These are phyloP conservation scores for Trichosanthes cucumerina DNA, from an alignment of 306 rosid species.

Conservation along the genomic window DNA sequence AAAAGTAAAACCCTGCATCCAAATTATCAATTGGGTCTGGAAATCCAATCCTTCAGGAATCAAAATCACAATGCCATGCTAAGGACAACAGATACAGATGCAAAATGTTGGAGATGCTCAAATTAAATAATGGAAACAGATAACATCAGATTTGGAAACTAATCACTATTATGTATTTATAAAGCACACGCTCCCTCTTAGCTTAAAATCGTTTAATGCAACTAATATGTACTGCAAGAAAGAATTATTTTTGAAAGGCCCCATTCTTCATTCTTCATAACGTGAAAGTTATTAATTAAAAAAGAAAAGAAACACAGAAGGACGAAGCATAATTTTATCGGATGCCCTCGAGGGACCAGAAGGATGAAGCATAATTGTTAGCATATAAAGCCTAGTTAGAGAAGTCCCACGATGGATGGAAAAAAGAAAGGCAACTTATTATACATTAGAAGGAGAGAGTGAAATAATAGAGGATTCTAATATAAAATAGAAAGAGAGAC, in stretches of 20 bases:
- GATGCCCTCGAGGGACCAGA: too few relatives aligned
- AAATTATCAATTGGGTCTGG: background rate
- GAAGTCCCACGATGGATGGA: background rate
- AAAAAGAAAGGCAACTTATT: background rate
- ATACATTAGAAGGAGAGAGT: background rate
- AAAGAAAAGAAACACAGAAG: background rate
- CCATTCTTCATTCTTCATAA: background rate
- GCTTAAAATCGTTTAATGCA: background rate
- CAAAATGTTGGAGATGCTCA: background rate
- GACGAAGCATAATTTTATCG: too few relatives aligned
- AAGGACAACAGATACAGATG: background rate
- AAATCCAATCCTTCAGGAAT: background rate
- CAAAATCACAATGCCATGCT: background rate
- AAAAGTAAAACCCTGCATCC: background rate
- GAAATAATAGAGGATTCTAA: conserved; percentile 1
- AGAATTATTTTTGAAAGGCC: background rate
- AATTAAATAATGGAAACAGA: background rate
- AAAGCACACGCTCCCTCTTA: background rate
- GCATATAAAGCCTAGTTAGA: background rate
- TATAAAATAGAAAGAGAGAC: conserved; percentile 23
- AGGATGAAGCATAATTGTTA: background rate
- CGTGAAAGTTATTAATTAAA: background rate
- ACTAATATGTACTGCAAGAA: background rate
- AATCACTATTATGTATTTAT: background rate
- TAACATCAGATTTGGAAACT: background rate